A percentile compares a stretch with the other conserved stretches of the same genome.
Evolutionary conservation across 768 basidiomycete genomes (phyloP).

Genomic region (Leccinum subgranulosum): DNA sequence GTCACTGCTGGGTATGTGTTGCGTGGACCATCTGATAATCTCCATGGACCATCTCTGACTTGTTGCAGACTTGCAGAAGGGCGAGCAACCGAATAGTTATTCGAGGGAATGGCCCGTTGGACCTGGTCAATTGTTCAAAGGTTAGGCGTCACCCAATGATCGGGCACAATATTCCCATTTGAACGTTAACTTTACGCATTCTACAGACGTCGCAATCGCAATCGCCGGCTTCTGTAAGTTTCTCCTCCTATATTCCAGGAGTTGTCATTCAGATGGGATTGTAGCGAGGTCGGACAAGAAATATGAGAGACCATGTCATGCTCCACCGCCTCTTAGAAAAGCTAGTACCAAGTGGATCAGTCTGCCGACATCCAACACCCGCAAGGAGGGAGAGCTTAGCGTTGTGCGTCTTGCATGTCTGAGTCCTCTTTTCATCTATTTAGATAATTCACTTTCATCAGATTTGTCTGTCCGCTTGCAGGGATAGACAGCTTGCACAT

Average conservation of each 20-base stretch:
- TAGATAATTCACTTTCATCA: not conserved
- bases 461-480: conserved; percentile 29
- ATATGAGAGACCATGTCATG: not conserved
- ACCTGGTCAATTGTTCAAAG: conserved; percentile 14
- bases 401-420: conserved; percentile 11
- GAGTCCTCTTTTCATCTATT: not conserved
- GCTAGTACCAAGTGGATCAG: conserved; percentile 3
- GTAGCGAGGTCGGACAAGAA: conserved; percentile 11
- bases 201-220: conserved; percentile 6
- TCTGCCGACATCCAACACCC: conserved; percentile 2
- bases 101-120: conserved; percentile 15
- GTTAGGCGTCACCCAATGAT: not conserved
- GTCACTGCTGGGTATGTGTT: conserved; percentile 19
- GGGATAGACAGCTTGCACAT: conserved; percentile 22
- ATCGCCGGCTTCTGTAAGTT: conserved; percentile 10
- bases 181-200: not conserved
- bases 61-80: conserved; percentile 17
- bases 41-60: not conserved
- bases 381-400: conserved; percentile 12
- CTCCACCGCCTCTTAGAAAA: conserved; percentile 1
- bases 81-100: conserved; percentile 10
- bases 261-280: not conserved
- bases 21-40: not conserved
- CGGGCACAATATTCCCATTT: not conserved
- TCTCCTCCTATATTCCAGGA: not conserved